Percentiles rank a stretch among this genome's conserved stretches.
Evolutionary conservation across 345 rosid species (phyloP).

Genomic region (Ceriops decandra): DNA sequence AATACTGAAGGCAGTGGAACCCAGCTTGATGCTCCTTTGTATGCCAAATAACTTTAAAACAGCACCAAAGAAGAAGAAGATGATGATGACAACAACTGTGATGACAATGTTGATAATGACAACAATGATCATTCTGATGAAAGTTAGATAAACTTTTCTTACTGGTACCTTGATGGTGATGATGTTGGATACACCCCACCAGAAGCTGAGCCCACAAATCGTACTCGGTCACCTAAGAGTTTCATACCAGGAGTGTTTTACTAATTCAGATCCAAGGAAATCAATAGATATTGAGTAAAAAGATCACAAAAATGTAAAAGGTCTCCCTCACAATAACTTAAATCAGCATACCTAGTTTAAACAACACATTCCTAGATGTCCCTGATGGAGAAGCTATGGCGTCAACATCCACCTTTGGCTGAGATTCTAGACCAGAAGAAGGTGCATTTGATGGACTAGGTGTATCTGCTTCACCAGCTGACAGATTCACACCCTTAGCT

Average conservation of each 20-base stretch:
- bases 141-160: not conserved
- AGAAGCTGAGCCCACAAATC: slow-evolving; percentile 43
- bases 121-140: not conserved
- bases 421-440: slow-evolving; percentile 52
- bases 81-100: too few species aligned
- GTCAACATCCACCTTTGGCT: slow-evolving; percentile 51
- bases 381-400: slow-evolving; percentile 46
- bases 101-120: not conserved
- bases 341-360: slow-evolving; percentile 58
- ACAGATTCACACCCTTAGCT: slow-evolving; percentile 39
- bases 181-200: slow-evolving; percentile 43
- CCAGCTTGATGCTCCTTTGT: not conserved
- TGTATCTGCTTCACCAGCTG: slow-evolving; percentile 50
- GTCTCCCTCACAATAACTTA: slow-evolving; percentile 10
- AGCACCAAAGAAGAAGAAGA: not conserved
- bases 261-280: slow-evolving; percentile 16
- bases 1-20: not conserved
- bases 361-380: slow-evolving; percentile 42
- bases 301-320: not conserved
- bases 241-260: slow-evolving; percentile 8
- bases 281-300: not conserved
- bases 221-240: slow-evolving; percentile 74
- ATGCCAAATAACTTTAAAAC: slow-evolving; percentile 1
- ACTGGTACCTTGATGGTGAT: slow-evolving; percentile 56
- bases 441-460: slow-evolving; percentile 51